Percentiles rank a stretch among this genome's conserved stretches.
phyloP scores from a whole-genome alignment of 352 stramenopile species.

The Phytophthora syringae region DNA sequence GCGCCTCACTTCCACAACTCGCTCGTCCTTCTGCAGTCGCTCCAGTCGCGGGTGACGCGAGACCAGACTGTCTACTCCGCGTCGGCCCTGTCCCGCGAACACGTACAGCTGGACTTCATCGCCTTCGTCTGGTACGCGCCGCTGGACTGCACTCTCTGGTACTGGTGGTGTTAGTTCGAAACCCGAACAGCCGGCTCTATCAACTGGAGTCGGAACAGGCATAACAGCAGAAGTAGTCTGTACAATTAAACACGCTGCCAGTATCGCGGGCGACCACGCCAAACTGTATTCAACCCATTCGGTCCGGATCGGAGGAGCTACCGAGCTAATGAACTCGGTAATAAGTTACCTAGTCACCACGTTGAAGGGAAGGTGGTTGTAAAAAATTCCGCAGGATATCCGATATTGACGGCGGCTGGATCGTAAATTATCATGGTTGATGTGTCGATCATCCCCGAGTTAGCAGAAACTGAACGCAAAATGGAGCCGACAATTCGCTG shows the following conservation, averaged over 20 bases:
- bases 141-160: too few relatives aligned
- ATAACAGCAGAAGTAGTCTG: neutral
- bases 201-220: neutral
- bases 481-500: too few relatives aligned
- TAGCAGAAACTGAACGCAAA: too few relatives aligned
- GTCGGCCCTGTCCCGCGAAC: too few relatives aligned
- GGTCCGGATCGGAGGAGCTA: constrained; percentile 5
- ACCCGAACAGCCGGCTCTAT: neutral
- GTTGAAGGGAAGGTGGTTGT: constrained; percentile 8
- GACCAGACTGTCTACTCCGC: too few relatives aligned
- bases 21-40: too few relatives aligned
- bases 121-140: too few relatives aligned
- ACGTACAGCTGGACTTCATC: too few relatives aligned
- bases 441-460: too few relatives aligned
- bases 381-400: constrained; percentile 9
- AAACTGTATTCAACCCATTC: constrained; percentile 5
- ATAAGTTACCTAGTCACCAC: constrained; percentile 1
- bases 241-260: neutral
- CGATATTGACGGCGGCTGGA: neutral
- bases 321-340: constrained; percentile 4
- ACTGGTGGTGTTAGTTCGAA: too few relatives aligned
- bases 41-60: too few relatives aligned
- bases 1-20: too few relatives aligned
- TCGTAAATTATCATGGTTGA: neutral
- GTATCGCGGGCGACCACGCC: neutral